These are phyloP conservation scores for Mucor piriformis DNA, from an alignment of 371 early-diverging fungal species.

Conservation along the genomic window DNA sequence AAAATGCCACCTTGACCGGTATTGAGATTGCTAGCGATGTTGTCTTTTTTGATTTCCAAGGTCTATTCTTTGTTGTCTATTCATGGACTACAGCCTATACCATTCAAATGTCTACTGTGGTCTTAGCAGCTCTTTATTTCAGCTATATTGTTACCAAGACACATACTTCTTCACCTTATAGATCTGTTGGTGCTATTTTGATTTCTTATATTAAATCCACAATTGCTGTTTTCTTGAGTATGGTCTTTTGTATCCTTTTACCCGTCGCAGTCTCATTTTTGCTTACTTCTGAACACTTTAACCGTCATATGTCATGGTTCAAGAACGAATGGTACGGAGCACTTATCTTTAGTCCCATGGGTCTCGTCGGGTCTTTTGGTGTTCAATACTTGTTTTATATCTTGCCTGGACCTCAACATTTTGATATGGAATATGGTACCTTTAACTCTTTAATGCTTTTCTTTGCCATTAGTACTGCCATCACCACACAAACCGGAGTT, in stretches of 20 bases:
- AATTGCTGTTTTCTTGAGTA: conserved; percentile 42
- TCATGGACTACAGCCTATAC: conserved; percentile 58
- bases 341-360: conserved; percentile 57
- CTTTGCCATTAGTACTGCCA: conserved; percentile 38
- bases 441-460: conserved; percentile 39
- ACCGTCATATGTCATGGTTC: conserved; percentile 72
- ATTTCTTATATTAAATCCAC: conserved; percentile 39
- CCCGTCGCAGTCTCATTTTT: conserved; percentile 52
- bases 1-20: conserved; percentile 47
- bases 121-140: conserved; percentile 29
- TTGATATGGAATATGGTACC: conserved; percentile 47
- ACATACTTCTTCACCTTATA: conserved; percentile 41
- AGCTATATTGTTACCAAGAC: conserved; percentile 37
- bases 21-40: conserved; percentile 59
- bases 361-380: conserved; percentile 51
- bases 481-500: conserved; percentile 50
- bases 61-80: conserved; percentile 63
- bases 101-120: conserved; percentile 45
- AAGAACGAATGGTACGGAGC: conserved; percentile 62
- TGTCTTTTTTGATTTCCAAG: conserved; percentile 70
- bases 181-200: conserved; percentile 29
- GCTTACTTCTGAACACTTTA: conserved; percentile 31
- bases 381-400: conserved; percentile 43
- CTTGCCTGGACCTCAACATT: conserved; percentile 41
- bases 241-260: conserved; percentile 44